phyloP scores from a whole-genome alignment of 805 yeast genomes.

The Kazachstania viticola region DNA sequence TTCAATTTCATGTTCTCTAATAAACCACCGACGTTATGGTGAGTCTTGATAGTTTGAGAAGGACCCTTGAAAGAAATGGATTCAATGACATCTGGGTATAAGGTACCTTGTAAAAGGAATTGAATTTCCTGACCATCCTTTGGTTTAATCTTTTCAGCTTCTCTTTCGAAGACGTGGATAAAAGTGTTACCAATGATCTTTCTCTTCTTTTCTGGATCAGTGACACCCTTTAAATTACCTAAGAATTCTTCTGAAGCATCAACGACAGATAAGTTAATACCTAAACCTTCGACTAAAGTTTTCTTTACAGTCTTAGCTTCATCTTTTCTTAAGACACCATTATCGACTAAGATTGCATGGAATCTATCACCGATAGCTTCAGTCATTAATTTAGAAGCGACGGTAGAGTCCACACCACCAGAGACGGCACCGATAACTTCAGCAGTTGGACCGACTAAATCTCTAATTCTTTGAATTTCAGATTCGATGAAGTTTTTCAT shows the following conservation, averaged over 20 bases:
- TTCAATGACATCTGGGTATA: conserved; percentile 97
- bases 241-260: conserved; percentile 90
- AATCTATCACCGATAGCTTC: conserved; percentile 98
- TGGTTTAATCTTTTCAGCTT: conserved; percentile 85
- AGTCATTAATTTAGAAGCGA: conserved; percentile 94
- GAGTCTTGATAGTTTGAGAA: conserved; percentile 97
- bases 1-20: conserved; percentile 96
- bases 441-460: conserved; percentile 90
- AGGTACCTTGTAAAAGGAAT: conserved; percentile 89
- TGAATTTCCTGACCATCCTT: conserved; percentile 83
- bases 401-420: conserved; percentile 99
- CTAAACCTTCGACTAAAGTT: conserved; percentile 85
- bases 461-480: conserved; percentile 85
- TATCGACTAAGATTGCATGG: conserved; percentile 96
- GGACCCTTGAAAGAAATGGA: conserved; percentile 99
- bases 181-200: conserved; percentile 97
- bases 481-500: conserved; percentile 97
- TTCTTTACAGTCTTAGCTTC: conserved; percentile 84
- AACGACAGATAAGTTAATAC: conserved; percentile 86
- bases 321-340: conserved; percentile 92
- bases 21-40: conserved; percentile 97
- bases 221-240: conserved; percentile 76
- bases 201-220: conserved; percentile 98
- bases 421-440: conserved; percentile 99
- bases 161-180: conserved; percentile 92